Evolutionary conservation across 345 rosid species (phyloP), one percentile per base, ranked within the genome.

Genomic region (Pugionium cornutum): DNA sequence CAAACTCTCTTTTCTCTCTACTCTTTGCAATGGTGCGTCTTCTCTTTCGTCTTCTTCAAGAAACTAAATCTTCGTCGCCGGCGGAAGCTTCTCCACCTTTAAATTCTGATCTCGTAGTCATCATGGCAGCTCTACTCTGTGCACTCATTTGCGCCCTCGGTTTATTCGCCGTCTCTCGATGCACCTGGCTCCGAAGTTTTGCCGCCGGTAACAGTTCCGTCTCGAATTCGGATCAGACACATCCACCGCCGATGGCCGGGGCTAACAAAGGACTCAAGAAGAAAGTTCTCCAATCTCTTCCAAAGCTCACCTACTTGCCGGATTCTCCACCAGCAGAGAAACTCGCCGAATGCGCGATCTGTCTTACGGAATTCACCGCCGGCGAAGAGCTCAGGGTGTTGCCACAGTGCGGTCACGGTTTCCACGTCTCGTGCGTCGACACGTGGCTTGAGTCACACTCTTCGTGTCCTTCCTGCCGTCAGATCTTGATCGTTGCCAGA

Each of bases 401-500:
- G 58, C 96, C 97, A 7, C 92, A 91, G 81, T 91, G 99, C 58
- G 87, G 86, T 1, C 97, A 94, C 44, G 90, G 84, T 5, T 94
- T 94, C 80, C 99, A 94, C 75, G 86, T 88, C 36, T 64, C 67
- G 31, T 94, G 99, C 68, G 88, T 94, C 33, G 97, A 94, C 82
- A 83, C 83, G 60, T 94, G 99, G 99, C 83, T 94, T 0, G 92
- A 86, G 7, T 84, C 96, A 26, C 97, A 84, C 80, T 94, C 97
- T 5, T 86, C 99, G 1, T 94, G 99, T 69, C 99, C 97, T 10
- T 94, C 95, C 0, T 89, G 96, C 84, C 96, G 96, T 50, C 90
- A 84, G 75, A 79, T 86, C 27, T 64, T 86, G 54, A 86, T 72
- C 27, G 87, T 84, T 10, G 56, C 83, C 26, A 68, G 92, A 62